Percentiles rank a stretch among this genome's conserved stretches.
Evolutionary conservation across 1,284 basidiomycete species (phyloP).

Genomic region (Apiotrichum gamsii): DNA sequence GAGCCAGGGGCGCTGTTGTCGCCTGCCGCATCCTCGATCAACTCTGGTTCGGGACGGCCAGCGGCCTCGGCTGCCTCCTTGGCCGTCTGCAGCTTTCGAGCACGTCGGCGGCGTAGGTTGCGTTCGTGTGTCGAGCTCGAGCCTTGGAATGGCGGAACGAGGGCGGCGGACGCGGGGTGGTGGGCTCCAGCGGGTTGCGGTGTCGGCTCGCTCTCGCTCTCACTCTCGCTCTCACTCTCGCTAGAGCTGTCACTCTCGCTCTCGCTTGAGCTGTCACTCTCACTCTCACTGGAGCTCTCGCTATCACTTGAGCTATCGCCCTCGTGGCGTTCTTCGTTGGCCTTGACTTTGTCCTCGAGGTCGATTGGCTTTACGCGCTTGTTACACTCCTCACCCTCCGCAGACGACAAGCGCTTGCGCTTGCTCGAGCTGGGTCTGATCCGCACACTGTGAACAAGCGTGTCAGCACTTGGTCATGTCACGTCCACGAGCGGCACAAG

Average conservation of each 20-base stretch:
- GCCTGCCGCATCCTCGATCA: neutral
- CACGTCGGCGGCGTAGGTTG: conserved; percentile 31
- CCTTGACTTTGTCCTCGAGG: no score
- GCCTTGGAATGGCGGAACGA: conserved; percentile 35
- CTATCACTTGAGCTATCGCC: neutral
- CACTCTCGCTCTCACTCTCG: neutral
- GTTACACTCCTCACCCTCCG: no score
- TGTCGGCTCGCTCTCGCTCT: neutral
- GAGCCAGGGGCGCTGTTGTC: neutral
- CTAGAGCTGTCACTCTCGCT: no score
- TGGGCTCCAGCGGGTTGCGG: conserved; percentile 1
- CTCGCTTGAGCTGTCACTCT: no score
- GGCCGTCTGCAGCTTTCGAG: conserved; percentile 22
- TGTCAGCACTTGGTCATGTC: no score
- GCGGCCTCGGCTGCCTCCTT: conserved; percentile 1
- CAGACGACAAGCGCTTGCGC: no score
- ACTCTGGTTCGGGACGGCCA: no score
- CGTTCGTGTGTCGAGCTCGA: conserved; percentile 36
- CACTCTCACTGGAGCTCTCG: no score
- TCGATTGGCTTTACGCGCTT: no score
- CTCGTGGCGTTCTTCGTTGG: neutral
- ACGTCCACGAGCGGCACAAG: neutral
- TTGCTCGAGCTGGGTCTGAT: conserved; percentile 21
- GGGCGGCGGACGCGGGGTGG: neutral
- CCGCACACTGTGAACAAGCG: conserved; percentile 15